Base-by-base conservation (phyloP, 306 rosid species). In the Cucumis sativus region DNA sequence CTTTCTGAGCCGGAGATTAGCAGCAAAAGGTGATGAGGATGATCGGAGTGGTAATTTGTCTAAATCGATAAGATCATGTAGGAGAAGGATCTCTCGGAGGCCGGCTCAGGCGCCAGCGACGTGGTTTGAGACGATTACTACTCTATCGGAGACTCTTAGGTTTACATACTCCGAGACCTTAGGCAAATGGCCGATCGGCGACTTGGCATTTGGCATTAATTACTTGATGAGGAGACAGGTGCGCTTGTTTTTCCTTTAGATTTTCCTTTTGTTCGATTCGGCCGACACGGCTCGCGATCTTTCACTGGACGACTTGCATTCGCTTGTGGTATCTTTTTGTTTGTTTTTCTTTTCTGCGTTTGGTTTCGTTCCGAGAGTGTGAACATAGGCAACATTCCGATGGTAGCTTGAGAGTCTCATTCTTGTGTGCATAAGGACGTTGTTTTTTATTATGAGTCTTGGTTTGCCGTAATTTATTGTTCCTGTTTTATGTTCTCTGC, bases 31-130 rank as follows among this genome's bases (percentile, higher is more conserved):
- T 3, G 88, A 76, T 13, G 89, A 64, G 15, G 89, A 84, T 23
- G 92, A 78, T 86, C 88, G 78, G 63, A 70, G 79, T 17, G 90
- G 83, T 9, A 85, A 80, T 59, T 74, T 85, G 74, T 82, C 92
- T 73, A 92, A 86, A 83, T 88, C 91, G 59, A 81, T 67, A 73
- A 86, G 96, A 86, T 91, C 91, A 77, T 64, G 76, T 47, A 87
- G 91, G 75, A 80, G 91, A 73, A 85, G 92, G 84, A 49, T 95
- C 58, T 80, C 93, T 4, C 86, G 97, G 90, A 79, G 99, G 49
- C 97, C 97, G n/a, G 97, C 93, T 65, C 99, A 88, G 84, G 93
- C 99, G 0, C 99, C 99, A 41, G 97, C 96, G 79, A 95, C 91
- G 49, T 82, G 93, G 80, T 78, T 92, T 18, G 99, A 95, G 83